Conservation (phyloP, 23 red algal genomes). For the Gracilaria gracilis region DNA sequence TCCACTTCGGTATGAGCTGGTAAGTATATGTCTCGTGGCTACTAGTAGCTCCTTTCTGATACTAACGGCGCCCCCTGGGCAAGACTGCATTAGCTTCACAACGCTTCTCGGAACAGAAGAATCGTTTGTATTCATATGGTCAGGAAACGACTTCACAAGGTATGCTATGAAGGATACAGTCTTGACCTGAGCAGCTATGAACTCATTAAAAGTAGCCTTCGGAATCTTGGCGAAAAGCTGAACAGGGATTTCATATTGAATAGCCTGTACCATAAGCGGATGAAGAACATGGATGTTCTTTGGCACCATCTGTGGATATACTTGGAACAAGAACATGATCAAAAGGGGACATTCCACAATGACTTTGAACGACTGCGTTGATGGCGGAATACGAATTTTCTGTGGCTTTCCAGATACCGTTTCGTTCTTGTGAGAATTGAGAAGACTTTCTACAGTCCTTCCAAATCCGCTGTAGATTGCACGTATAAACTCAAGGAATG, state of each 20-base stretch:
- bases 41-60: conserved; percentile 95
- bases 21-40: conserved; percentile 88
- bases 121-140: conserved; percentile 71
- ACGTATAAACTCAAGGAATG: conserved; percentile 90
- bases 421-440: not conserved
- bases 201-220: conserved; percentile 69
- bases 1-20: conserved; percentile 71
- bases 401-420: conserved; percentile 7
- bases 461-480: conserved; percentile 75
- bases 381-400: conserved; percentile 9
- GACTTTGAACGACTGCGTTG: conserved; percentile 82
- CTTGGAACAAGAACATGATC: conserved; percentile 90
- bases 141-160: conserved; percentile 82
- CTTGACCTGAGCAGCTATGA: conserved; percentile 97
- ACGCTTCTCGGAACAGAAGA: conserved; percentile 78
- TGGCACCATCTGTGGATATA: conserved; percentile 71
- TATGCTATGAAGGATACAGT: conserved; percentile 93
- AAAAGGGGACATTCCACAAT: conserved; percentile 91
- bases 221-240: conserved; percentile 29
- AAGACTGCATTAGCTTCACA: conserved; percentile 85
- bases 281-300: conserved; percentile 61
- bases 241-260: conserved; percentile 73
- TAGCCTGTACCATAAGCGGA: conserved; percentile 87
- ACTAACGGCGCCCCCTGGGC: conserved; percentile 85
- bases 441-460: conserved; percentile 58